These are phyloP conservation scores for Sclerotinia minor DNA, from an alignment of 2,329 filamentous ascomycete species.

Conservation along the genomic window DNA sequence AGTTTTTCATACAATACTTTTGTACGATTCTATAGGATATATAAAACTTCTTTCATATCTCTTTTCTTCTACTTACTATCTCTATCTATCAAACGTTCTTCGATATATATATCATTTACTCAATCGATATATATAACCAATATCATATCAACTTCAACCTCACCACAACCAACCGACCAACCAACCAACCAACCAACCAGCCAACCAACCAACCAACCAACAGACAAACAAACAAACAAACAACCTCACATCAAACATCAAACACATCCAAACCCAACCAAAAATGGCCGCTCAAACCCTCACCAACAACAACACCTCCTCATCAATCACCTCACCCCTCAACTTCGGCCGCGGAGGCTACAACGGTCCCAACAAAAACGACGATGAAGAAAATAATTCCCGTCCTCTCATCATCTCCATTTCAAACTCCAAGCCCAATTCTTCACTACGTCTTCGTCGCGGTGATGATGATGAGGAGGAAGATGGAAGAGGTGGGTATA, in stretches of 20 bases:
- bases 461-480: conserved; percentile 40
- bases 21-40: neutral
- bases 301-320: conserved; percentile 16
- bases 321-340: conserved; percentile 23
- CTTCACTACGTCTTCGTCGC: conserved; percentile 22
- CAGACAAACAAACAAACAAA: conserved; percentile 23
- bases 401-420: conserved; percentile 10
- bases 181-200: too few species aligned
- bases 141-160: too few species aligned
- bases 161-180: conserved; percentile 1
- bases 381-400: conserved; percentile 27
- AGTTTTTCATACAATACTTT: neutral
- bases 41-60: neutral
- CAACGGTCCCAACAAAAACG: conserved; percentile 30
- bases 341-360: conserved; percentile 37
- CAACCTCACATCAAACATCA: neutral
- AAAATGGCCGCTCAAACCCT: conserved; percentile 33
- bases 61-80: neutral
- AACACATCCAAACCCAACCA: too few species aligned
- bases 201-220: too few species aligned
- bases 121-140: neutral
- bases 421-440: too few species aligned
- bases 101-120: neutral
- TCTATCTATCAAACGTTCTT: neutral
- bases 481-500: conserved; percentile 40